A percentile compares a stretch with the other conserved stretches of the same genome.
These are phyloP conservation scores for Cyphellophora attinorum DNA, from an alignment of 2,329 filamentous ascomycete genomes.

Conservation along the genomic window DNA sequence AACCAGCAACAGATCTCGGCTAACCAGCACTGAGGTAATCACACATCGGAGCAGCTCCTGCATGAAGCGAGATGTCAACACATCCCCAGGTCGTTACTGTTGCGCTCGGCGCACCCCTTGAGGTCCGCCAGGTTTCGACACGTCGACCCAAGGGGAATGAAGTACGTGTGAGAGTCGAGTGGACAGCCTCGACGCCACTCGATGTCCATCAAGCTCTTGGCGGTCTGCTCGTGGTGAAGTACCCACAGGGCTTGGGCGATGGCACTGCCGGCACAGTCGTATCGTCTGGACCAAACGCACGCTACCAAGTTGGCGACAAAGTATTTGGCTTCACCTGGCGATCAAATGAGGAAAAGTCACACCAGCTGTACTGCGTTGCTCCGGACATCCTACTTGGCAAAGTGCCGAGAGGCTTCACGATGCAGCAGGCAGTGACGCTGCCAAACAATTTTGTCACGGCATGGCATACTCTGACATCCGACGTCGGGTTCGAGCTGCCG, in stretches of 20 bases:
- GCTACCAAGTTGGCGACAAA: constrained; percentile 40
- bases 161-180: constrained; percentile 45
- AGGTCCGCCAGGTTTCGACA: constrained; percentile 26
- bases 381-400: constrained; percentile 41
- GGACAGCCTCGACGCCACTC: constrained; percentile 52
- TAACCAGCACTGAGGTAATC: too few species aligned
- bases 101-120: constrained; percentile 25
- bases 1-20: too few species aligned
- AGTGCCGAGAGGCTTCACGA: constrained; percentile 33
- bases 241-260: constrained; percentile 43
- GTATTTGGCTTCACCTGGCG: constrained; percentile 49
- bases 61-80: constrained; percentile 23
- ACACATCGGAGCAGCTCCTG: too few species aligned
- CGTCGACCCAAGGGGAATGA: constrained; percentile 30
- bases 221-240: constrained; percentile 42
- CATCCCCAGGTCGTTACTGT: constrained; percentile 34
- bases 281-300: constrained; percentile 36
- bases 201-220: constrained; percentile 55
- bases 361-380: constrained; percentile 47
- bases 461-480: constrained; percentile 44
- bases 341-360: constrained; percentile 38
- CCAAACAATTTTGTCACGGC: constrained; percentile 51
- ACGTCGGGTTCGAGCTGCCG: constrained; percentile 45
- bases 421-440: constrained; percentile 42
- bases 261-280: constrained; percentile 45